Conservation (phyloP, 805 yeast genomes). For the Nakazawaea pomicola region DNA sequence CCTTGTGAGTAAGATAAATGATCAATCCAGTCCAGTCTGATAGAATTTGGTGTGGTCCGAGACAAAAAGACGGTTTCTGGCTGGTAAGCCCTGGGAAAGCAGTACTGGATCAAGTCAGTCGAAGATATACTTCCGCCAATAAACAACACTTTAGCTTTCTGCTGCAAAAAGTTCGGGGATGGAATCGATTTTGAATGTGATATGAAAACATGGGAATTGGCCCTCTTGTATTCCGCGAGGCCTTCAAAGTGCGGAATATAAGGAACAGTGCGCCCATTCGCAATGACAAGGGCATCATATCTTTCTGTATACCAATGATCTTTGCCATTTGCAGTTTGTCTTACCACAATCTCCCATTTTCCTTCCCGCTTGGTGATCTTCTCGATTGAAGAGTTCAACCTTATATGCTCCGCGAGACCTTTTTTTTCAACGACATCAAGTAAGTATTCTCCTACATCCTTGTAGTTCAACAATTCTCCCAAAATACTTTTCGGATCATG, state of each 20-base stretch:
- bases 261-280: slow-evolving; percentile 63
- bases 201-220: slow-evolving; percentile 37
- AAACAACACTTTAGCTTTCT: slow-evolving; percentile 32
- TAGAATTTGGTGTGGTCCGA: slow-evolving; percentile 21
- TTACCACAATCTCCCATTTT: slow-evolving; percentile 28
- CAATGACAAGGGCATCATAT: slow-evolving; percentile 58
- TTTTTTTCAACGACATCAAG: slow-evolving; percentile 16
- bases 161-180: slow-evolving; percentile 35
- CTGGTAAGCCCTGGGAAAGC: slow-evolving; percentile 22
- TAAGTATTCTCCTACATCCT: neutral
- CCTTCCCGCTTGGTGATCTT: slow-evolving; percentile 26
- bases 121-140: slow-evolving; percentile 41
- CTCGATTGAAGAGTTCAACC: slow-evolving; percentile 37
- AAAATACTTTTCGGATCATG: neutral
- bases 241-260: slow-evolving; percentile 51
- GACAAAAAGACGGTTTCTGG: slow-evolving; percentile 14
- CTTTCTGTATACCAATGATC: slow-evolving; percentile 37
- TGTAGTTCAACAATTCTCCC: neutral
- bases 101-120: slow-evolving; percentile 37
- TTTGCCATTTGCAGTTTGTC: neutral
- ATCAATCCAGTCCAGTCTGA: slow-evolving; percentile 25
- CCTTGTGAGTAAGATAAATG: slow-evolving; percentile 24
- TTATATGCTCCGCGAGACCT: slow-evolving; percentile 26
- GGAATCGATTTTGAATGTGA: slow-evolving; percentile 53
- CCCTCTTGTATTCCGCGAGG: slow-evolving; percentile 35